Base-by-base conservation (phyloP, 139 green algal species). In the Ettlia oleoabundans region DNA sequence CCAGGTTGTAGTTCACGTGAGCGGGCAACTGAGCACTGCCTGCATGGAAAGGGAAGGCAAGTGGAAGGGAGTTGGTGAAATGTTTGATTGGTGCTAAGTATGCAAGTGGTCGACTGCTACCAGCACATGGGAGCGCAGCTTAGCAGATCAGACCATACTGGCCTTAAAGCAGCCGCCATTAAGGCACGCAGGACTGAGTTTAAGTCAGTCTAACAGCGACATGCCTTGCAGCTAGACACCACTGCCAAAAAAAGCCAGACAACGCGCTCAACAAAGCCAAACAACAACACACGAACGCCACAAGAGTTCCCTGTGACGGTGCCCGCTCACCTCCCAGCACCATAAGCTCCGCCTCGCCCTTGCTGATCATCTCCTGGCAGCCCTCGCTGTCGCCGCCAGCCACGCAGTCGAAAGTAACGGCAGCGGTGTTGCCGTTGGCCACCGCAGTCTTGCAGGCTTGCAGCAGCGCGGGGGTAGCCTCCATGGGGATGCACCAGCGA, bases 391-490 rank as follows among this genome's bases (percentile, higher is more conserved):
- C 65, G 32, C 61, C 82, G 40, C 68, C 82, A 1, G 41, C 61
- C 18, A 83, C 35, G 74, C 82, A 86, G 18, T 63, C 58, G 62
- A 86, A 83, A 15, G 38, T 41, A 2, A 83, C 37, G 13, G 28
- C 58, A 2, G 2, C n/a, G 47, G 43, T 71, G 79, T 76, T 79
- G 65, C 43, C 79, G 3, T 24, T 26, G 6, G 55, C 35, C 37
- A 81, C 58, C 26, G 74, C 74, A 8, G 22, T 28, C 9, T 62
- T 81, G 74, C 74, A 81, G 38, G 26, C 13, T 0, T 37, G 18
- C 22, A 81, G 32, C 18, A 55, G 22, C 13, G 37, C 58, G 3
- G 21, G 9, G 28, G 51, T 52, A 18, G 38, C 58, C 3, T 24
- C 55, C 3, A 22, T 13, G 2, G 74, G 74, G 35, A 81, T 81